A percentile compares a stretch with the other conserved stretches of the same genome.
Conservation (phyloP, 2,329 filamentous ascomycete genomes). For the Ceratocystis smalleyi region DNA sequence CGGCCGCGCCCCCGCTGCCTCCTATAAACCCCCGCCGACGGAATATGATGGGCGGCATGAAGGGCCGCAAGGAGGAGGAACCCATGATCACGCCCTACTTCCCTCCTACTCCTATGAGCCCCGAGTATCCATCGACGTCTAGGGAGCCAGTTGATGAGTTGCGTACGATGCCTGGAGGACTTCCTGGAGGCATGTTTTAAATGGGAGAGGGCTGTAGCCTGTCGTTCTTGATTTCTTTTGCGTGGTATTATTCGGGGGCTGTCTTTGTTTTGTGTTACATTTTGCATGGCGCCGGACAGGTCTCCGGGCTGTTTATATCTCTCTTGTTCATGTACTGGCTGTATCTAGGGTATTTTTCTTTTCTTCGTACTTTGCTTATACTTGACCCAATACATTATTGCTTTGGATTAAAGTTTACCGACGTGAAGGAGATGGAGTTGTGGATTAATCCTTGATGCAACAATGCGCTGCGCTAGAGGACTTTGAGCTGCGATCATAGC, state of each 20-base stretch:
- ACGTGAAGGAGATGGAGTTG: not conserved
- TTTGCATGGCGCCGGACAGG: constrained; percentile 7
- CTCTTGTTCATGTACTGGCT: constrained; percentile 2
- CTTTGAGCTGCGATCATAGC: not conserved
- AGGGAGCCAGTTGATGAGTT: constrained; percentile 4
- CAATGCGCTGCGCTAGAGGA: not conserved
- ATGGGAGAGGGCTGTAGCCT: not conserved
- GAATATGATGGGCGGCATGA: constrained; percentile 26
- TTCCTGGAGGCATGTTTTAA: constrained; percentile 14
- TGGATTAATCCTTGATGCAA: not conserved
- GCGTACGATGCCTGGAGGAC: constrained; percentile 11
- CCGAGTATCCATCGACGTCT: not conserved
- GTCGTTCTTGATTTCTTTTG: not conserved
- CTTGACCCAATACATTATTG: not conserved
- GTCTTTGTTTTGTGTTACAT: constrained; percentile 1
- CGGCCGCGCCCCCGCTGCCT: constrained; percentile 37
- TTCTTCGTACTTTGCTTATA: not conserved
- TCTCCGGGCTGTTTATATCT: constrained; percentile 1
- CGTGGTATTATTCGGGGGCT: not conserved
- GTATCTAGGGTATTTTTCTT: constrained; percentile 2
- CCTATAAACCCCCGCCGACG: constrained; percentile 44
- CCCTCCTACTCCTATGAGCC: constrained; percentile 11
- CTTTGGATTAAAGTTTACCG: not conserved
- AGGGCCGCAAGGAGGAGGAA: constrained; percentile 13
- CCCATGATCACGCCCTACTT: constrained; percentile 9